Evolutionary conservation across 169 alveolate species (phyloP), one percentile per base, ranked within the genome.

Genomic region (Amoebophrya sp.): DNA sequence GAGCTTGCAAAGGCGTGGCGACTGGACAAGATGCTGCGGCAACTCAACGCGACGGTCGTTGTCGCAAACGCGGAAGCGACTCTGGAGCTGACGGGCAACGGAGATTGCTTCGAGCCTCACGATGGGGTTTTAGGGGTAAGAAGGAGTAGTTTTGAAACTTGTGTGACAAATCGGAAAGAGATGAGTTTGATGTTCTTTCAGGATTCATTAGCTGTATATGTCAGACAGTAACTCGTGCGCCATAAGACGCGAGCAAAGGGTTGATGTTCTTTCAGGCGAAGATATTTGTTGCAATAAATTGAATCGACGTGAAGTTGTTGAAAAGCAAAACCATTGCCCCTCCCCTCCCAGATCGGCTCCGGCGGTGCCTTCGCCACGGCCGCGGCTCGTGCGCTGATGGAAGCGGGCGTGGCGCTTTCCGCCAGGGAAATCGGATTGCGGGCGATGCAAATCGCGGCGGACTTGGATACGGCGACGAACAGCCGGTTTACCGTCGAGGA

Each of bases 1-100:
- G 96, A 95, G 88, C 77, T 95, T 40, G 97, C 97, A n/a, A 95
- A 95, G 89, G 88, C 93, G 89, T 95, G 97, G 97, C 92, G 97
- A 93, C 94, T 96, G 0, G 95, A 93, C 77, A 94, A 94, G 89
- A 93, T 92, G 47, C 83, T 95, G 89, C 91, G 95, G 83, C 97
- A 95, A 89, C 54, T 94, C 91, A 94, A 93, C 39, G 97, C 97
- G 40, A 95, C 94, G 53, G 91, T 95, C 90, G 88, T 95, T 77
- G 97, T 95, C 29, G 95, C 96, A 33, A 96, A 95, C 83, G 93
- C 92, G 77, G 95, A 94, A 40, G 92, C 93, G n/a, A 92, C 96
- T 38, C 91, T 95, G 40, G 94, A 95, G 77, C 94, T 95, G 47
- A 95, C 96, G 40, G 97, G 97, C 39, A 94, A 94, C 91, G 97